These are phyloP conservation scores for Tylopilus sp. DNA, from an alignment of 768 basidiomycete species.

Conservation along the genomic window DNA sequence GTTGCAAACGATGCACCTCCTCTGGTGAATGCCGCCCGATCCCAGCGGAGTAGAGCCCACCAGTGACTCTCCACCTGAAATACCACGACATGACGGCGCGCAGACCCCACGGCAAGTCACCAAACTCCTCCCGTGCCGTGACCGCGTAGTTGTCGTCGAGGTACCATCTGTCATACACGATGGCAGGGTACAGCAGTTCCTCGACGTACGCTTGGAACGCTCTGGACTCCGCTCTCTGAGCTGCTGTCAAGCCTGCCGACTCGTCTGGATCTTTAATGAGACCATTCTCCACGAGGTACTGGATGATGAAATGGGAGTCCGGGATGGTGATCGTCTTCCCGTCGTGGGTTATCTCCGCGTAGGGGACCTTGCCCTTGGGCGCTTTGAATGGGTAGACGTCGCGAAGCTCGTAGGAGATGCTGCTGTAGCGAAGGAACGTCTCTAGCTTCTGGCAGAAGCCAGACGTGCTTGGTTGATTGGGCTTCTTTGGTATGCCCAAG, in stretches of 20 bases:
- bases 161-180: slow-evolving; percentile 32
- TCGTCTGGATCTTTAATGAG: slow-evolving; percentile 29
- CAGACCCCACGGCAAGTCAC: slow-evolving; percentile 15
- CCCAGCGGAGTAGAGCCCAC: slow-evolving; percentile 21
- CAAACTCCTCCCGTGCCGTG: slow-evolving; percentile 13
- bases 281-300: slow-evolving; percentile 25
- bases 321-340: slow-evolving; percentile 18
- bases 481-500: slow-evolving; percentile 22
- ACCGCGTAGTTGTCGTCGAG: slow-evolving; percentile 25
- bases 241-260: slow-evolving; percentile 22
- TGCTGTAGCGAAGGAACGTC: slow-evolving; percentile 27
- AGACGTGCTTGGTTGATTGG: slow-evolving; percentile 22
- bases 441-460: slow-evolving; percentile 36
- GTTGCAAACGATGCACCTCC: slow-evolving; percentile 29
- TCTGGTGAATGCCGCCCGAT: slow-evolving; percentile 32
- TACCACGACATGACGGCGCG: slow-evolving; percentile 22
- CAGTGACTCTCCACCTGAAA: slow-evolving; percentile 17
- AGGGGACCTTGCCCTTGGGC: slow-evolving; percentile 35
- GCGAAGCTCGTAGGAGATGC: slow-evolving; percentile 26
- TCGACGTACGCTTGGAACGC: slow-evolving; percentile 34
- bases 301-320: slow-evolving; percentile 35
- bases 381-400: slow-evolving; percentile 24
- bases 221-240: slow-evolving; percentile 31
- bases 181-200: slow-evolving; percentile 27
- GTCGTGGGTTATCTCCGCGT: slow-evolving; percentile 27